Evolutionary conservation across 352 stramenopile species (phyloP), one percentile per base, ranked within the genome.

Genomic region (Pythium biforme): DNA sequence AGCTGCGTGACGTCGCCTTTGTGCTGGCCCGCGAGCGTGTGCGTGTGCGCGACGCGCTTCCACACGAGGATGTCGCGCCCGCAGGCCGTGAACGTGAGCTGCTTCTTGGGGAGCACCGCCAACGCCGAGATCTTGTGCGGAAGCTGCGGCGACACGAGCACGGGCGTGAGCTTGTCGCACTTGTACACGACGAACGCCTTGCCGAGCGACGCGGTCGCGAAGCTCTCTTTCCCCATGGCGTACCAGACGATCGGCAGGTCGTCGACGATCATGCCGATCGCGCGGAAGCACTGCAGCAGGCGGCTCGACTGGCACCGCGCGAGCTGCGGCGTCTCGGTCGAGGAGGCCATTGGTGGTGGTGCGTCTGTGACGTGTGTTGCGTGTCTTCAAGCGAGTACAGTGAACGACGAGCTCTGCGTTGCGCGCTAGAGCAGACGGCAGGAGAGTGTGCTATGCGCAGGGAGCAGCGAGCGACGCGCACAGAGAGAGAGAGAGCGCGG

Each of bases 121-220:
- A 94, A 62, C 48, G 83, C 81, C 11, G 72, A 57, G 58, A 95
- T 92, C 62, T 86, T 85, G 69, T 92, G 91, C 37, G 81, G 78
- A 64, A 92, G 46, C 54, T 92, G 85, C 34, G 80, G 73, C 63
- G 89, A 95, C 49, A 95, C 86, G 4, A 94, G 63, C 60, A 92
- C 83, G 27, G 90, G 83, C 49, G 85, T 90, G 48, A 97, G 77
- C 68, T 93, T 95, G 69, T 95, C 89, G 46, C 81, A 88, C 60
- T 96, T 89, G 83, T 95, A 96, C 19, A 97, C 90, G 63, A 92
- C 90, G 65, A 98, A 97, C 5, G 81, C 82, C 72, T 94, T 94
- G 70, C 90, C 90, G 25, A 97, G 76, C 48, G 88, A 94, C 39
- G 86, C 84, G 7, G 79, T 90, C 29, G 94, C 75, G 71, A 97